Base-by-base conservation (phyloP, 352 stramenopile species). In the Globisporangium middletonii region DNA sequence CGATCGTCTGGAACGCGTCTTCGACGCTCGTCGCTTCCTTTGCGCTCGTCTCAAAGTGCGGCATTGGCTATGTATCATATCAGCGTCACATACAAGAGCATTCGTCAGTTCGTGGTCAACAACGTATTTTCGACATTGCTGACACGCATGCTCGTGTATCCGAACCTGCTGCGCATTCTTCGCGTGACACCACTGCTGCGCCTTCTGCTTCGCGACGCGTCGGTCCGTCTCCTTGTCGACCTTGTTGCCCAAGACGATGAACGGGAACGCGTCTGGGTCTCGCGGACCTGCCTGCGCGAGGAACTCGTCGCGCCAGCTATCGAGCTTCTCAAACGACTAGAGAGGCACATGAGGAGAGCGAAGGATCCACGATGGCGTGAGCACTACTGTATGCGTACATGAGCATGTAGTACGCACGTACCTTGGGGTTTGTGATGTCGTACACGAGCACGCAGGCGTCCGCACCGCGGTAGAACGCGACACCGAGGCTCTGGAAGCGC, bases 221-320 rank as follows among this genome's bases (percentile, higher is more conserved):
- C 90, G 68, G 43, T 97, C 86, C 19, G 68, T 50, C 59, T 97
- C 88, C 63, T 97, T 96, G 83, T 99, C 96, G 38, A 98, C 93
- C 76, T 99, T 99, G 73, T 99, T 99, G 37, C 96, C 97, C 44
- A 99, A 67, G 13, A 99, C 89, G 51, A 99, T 95, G 74, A 99
- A 99, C 35, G 96, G 95, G 75, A 99, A 99, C 49, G 87, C 77
- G 46, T 98, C 93, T 5, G 82, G 83, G 55, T 98, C 92, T 53
- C 84, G 78, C 13, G 80, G 80, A 1, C 81, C 86, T 1, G 96
- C 89, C 68, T 98, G 94, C 49, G 85, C 83, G 46, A 99, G 72
- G 75, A 99, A 99, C 68, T 99, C 95, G 58, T 98, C 89, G 47
- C 93, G 79, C 97, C 97, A 99, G 68, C 90, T 96, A 63, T 98